Percentiles rank a stretch among this genome's conserved stretches.
phyloP scores from a whole-genome alignment of 2,329 filamentous ascomycete genomes.

The Graphilbum ipis-grandicollis region DNA sequence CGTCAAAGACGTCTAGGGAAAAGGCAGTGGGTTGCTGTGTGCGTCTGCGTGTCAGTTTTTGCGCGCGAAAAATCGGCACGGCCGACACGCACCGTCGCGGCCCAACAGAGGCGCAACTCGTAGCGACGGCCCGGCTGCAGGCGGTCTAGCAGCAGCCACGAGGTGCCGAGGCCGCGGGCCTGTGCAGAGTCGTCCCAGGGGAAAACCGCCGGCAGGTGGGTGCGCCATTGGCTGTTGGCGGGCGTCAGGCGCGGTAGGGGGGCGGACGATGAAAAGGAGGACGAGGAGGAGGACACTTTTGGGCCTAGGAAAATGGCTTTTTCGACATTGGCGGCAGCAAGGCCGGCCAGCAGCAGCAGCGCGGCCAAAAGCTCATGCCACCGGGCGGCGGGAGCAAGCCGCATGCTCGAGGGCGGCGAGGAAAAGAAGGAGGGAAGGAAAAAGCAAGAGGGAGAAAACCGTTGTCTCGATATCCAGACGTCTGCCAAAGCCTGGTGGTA shows the following conservation, averaged over 20 bases:
- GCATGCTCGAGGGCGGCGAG: no score
- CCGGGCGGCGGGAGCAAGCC: no score
- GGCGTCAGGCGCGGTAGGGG: conserved; percentile 4
- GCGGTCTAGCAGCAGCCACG: conserved; percentile 64
- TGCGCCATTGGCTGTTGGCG: conserved; percentile 27
- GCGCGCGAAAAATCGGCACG: background rate
- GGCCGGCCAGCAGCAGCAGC: conserved; percentile 7
- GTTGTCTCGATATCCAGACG: no score
- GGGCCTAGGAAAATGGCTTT: conserved; percentile 81
- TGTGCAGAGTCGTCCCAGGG: conserved; percentile 25
- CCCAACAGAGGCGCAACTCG: conserved; percentile 86
- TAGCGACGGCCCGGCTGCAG: conserved; percentile 61
- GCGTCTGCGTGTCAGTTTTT: background rate
- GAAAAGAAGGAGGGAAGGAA: no score
- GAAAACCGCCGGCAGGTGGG: conserved; percentile 50
- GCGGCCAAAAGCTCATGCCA: no score
- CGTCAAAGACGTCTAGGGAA: conserved; percentile 44
- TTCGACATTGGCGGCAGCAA: conserved; percentile 56
- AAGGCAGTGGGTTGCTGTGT: conserved; percentile 77
- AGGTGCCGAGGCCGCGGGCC: conserved; percentile 42
- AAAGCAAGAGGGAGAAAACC: no score
- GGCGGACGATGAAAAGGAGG: conserved; percentile 7
- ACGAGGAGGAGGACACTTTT: conserved; percentile 37
- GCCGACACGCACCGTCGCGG: conserved; percentile 67
- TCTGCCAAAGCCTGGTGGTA: no score